Conservation (phyloP, 495 filamentous ascomycete genomes). For the Clohesyomyces aquaticus region DNA sequence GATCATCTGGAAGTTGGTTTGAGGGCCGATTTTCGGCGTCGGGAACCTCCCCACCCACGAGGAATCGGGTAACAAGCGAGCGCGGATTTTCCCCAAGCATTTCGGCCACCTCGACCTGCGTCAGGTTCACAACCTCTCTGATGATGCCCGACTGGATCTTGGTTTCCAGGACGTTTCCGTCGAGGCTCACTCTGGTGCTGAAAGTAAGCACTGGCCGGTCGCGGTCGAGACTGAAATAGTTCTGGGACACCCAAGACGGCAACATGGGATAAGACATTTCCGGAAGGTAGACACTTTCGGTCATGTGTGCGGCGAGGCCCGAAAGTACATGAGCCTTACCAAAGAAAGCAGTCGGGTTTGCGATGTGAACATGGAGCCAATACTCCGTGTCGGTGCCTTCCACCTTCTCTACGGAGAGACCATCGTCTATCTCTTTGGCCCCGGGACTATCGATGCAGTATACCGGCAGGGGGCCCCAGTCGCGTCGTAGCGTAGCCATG, state of each 20-base stretch:
- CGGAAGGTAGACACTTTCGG: conserved; percentile 72
- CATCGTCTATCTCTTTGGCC: conserved; percentile 87
- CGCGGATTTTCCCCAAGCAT: conserved; percentile 50
- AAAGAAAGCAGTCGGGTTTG: conserved; percentile 91
- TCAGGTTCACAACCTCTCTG: conserved; percentile 73
- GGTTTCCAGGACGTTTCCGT: conserved; percentile 69
- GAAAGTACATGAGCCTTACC: conserved; percentile 59
- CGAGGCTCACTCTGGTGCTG: conserved; percentile 68
- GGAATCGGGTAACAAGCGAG: conserved; percentile 43
- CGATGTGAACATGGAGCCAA: conserved; percentile 89
- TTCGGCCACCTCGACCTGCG: conserved; percentile 59
- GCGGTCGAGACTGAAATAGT: conserved; percentile 69
- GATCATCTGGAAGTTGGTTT: not conserved
- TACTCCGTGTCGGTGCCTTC: conserved; percentile 50
- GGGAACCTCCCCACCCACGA: conserved; percentile 50
- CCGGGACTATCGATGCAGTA: conserved; percentile 79
- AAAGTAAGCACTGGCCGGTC: conserved; percentile 78
- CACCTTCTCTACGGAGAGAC: conserved; percentile 74
- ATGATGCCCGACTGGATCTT: conserved; percentile 73
- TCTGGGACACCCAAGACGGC: conserved; percentile 57
- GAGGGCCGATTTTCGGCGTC: not conserved
- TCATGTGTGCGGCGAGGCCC: conserved; percentile 64
- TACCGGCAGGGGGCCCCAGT: conserved; percentile 71
- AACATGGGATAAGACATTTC: conserved; percentile 78
- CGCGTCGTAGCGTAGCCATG: conserved; percentile 65